Conservation (phyloP, 2,329 filamentous ascomycete species). For the Cladosporium sp. region DNA sequence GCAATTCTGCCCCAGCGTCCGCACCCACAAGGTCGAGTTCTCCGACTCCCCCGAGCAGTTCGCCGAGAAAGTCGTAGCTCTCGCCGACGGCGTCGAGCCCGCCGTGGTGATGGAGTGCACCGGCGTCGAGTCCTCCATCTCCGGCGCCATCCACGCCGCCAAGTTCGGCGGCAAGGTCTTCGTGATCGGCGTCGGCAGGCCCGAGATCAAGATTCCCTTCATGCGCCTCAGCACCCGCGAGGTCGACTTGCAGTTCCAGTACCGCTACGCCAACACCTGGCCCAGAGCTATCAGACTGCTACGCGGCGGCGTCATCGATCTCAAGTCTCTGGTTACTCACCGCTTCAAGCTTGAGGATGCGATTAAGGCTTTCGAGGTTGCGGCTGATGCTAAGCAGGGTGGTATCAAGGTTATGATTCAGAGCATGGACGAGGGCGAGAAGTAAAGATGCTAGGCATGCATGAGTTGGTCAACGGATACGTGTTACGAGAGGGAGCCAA, state of each 20-base stretch:
- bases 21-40: conserved; percentile 75
- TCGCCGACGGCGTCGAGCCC: conserved; percentile 78
- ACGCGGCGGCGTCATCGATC: conserved; percentile 77
- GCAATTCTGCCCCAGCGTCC: conserved; percentile 74
- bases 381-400: conserved; percentile 82
- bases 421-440: conserved; percentile 51
- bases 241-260: conserved; percentile 94
- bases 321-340: conserved; percentile 84
- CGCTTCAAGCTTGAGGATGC: conserved; percentile 83
- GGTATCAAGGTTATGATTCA: conserved; percentile 99
- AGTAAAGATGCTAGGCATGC: conserved; percentile 18
- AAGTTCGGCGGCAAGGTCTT: conserved; percentile 98
- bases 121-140: conserved; percentile 86
- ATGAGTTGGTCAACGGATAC: neutral
- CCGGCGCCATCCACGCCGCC: conserved; percentile 80
- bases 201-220: conserved; percentile 93
- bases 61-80: conserved; percentile 65
- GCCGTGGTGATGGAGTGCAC: conserved; percentile 87
- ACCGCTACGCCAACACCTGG: conserved; percentile 96
- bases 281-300: conserved; percentile 87
- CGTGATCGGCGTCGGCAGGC: conserved; percentile 91
- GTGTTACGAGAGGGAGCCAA: neutral
- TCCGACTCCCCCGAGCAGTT: conserved; percentile 66
- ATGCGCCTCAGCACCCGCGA: conserved; percentile 89
- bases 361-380: conserved; percentile 84